Percentiles rank a stretch among this genome's conserved stretches.
Evolutionary conservation across 495 filamentous ascomycete genomes (phyloP).

Genomic region (Xylaria venustula): DNA sequence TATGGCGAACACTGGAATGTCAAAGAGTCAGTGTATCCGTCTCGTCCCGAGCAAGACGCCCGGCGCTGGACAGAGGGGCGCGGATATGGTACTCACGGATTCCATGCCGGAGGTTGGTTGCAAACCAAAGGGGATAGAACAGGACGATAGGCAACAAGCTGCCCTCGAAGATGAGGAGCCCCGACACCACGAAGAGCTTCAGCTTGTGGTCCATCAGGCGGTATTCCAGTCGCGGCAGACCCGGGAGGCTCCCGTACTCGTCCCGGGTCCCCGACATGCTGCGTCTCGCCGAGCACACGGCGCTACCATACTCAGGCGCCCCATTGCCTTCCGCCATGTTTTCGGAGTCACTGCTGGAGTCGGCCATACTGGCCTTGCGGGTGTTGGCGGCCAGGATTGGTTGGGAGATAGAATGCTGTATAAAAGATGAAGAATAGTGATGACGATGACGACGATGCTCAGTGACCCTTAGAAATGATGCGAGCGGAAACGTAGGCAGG

Average conservation of each 20-base stretch:
- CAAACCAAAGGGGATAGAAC: slow-evolving; percentile 45
- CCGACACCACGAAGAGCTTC: slow-evolving; percentile 40
- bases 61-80: neutral
- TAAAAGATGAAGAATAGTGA: neutral
- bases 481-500: neutral
- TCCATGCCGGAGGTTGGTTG: slow-evolving; percentile 38
- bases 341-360: neutral
- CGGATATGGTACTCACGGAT: slow-evolving; percentile 29
- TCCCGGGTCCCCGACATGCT: slow-evolving; percentile 14
- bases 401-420: neutral
- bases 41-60: neutral
- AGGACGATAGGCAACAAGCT: slow-evolving; percentile 44
- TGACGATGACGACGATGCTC: neutral
- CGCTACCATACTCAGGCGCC: slow-evolving; percentile 18
- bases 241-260: slow-evolving; percentile 26
- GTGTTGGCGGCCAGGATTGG: neutral
- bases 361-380: slow-evolving; percentile 3
- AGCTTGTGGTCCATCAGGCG: slow-evolving; percentile 42
- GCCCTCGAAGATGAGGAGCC: slow-evolving; percentile 45
- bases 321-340: neutral
- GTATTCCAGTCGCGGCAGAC: slow-evolving; percentile 42
- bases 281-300: slow-evolving; percentile 16
- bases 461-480: neutral
- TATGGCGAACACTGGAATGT: slow-evolving; percentile 45
- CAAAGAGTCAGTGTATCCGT: slow-evolving; percentile 9